These are phyloP conservation scores for Pulveroboletus sp. DNA, from an alignment of 768 basidiomycete species.

Conservation along the genomic window DNA sequence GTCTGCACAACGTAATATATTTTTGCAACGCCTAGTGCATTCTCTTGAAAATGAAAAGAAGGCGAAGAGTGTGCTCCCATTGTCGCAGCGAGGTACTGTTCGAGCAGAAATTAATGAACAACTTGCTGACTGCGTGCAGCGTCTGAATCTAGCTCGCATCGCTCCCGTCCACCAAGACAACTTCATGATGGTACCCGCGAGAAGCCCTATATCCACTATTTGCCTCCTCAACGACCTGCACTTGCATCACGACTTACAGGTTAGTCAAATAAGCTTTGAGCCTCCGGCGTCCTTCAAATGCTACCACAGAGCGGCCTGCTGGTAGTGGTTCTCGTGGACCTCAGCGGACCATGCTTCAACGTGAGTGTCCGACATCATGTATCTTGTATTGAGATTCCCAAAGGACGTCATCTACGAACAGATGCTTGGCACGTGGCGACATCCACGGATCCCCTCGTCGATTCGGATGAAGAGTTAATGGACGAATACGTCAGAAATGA, in stretches of 20 bases:
- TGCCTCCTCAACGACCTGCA: constrained; percentile 27
- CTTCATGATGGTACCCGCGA: constrained; percentile 24
- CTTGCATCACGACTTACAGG: constrained; percentile 16
- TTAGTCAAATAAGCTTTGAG: constrained; percentile 10
- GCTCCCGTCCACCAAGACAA: constrained; percentile 23
- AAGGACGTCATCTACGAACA: constrained; percentile 25
- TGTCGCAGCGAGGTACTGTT: constrained; percentile 26
- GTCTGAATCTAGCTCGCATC: constrained; percentile 22
- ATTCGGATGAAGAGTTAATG: constrained; percentile 68
- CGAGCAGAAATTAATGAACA: not conserved
- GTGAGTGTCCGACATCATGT: constrained; percentile 24
- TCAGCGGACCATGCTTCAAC: constrained; percentile 44
- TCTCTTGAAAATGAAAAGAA: constrained; percentile 50
- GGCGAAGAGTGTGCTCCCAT: constrained; percentile 33
- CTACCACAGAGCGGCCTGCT: constrained; percentile 15
- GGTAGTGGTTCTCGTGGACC: constrained; percentile 15
- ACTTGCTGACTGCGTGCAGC: constrained; percentile 16
- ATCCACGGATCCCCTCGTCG: constrained; percentile 58
- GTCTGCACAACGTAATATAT: constrained; percentile 65
- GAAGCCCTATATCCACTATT: constrained; percentile 33
- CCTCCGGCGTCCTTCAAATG: constrained; percentile 1
- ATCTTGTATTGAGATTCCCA: not conserved
- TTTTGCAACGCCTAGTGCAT: constrained; percentile 65
- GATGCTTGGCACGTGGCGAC: constrained; percentile 71
- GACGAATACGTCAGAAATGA: constrained; percentile 62